A percentile compares a stretch with the other conserved stretches of the same genome.
phyloP scores from a whole-genome alignment of 371 early-diverging fungal genomes.

The Capillidium heterosporum region DNA sequence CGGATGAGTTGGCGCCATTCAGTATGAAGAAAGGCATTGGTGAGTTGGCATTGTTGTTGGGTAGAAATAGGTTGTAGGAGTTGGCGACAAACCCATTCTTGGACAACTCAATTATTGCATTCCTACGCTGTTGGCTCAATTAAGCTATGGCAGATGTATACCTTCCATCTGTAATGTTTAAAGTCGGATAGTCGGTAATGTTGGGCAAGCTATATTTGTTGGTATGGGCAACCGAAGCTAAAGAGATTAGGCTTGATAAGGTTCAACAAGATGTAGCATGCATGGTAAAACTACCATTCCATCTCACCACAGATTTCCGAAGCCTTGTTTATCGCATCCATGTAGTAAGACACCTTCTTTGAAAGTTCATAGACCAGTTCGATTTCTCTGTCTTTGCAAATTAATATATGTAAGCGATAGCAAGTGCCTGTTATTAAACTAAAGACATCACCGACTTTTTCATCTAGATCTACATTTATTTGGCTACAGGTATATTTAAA shows the following conservation, averaged over 20 bases:
- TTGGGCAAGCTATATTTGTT: neutral
- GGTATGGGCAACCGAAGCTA: neutral
- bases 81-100: neutral
- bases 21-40: slow-evolving; percentile 1
- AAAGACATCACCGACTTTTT: slow-evolving; percentile 1
- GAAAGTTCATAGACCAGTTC: neutral
- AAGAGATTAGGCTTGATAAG: neutral
- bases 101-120: neutral
- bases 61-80: neutral
- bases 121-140: neutral
- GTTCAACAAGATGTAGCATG: neutral
- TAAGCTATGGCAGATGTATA: neutral
- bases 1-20: slow-evolving; percentile 2
- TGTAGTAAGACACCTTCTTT: neutral
- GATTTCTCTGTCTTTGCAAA: neutral
- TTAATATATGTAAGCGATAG: neutral
- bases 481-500: neutral
- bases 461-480: neutral
- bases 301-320: neutral
- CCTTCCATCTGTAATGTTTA: neutral
- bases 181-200: neutral
- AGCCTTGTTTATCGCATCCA: neutral
- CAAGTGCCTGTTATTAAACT: slow-evolving; percentile 1
- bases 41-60: neutral
- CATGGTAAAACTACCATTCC: neutral